Evolutionary conservation across 164 flowering plant genomes (phyloP), one percentile per base, ranked within the genome.

Genomic region (Santalum album): DNA sequence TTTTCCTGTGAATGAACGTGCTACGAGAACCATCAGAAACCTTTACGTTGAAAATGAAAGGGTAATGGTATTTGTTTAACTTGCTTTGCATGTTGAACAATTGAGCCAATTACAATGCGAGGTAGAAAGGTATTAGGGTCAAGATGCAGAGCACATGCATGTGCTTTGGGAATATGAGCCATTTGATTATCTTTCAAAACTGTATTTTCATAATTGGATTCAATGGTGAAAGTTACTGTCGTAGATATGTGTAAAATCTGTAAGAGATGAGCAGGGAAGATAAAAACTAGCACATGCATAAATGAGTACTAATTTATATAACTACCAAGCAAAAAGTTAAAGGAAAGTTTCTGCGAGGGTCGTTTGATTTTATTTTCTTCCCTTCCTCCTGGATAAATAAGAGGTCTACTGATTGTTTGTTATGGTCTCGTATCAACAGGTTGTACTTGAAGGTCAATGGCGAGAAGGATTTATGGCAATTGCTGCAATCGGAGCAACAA

Each of bases 381-480:
- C 16, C 14, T 9, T 3, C 16, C 17, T 14, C 14, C 16, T 38
- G 42, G 17, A 38, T 38, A 9, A 38, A 38, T 15, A 9, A 9
- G 42, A 38, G 42, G 16, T 38, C 17, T 38, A 38, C 42, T 38
- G 12, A 38, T 38, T 38, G 42, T 39, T 25, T 46, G 36, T 42
- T 5, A 21, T 25, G 17, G 53, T 50, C 27, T 65, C 26, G 25
- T 68, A 45, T 44, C 32, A 22, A 12, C 73, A 92, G 98, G 90
- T 88, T 66, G 91, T 92, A 56, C 90, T 92, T 50, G 96, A 92
- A 78, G 98, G 96, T 57, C 72, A 74, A 42, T 92, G 98, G 98
- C 70, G 66, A 56, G 80, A 84, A 75, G 96, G 98, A 18, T 87
- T 65, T 71, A 78, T 92, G 82, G 95, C 94, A 44, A 53, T 92